Conservation (phyloP, 106 monocot species). For the Allium sativum region DNA sequence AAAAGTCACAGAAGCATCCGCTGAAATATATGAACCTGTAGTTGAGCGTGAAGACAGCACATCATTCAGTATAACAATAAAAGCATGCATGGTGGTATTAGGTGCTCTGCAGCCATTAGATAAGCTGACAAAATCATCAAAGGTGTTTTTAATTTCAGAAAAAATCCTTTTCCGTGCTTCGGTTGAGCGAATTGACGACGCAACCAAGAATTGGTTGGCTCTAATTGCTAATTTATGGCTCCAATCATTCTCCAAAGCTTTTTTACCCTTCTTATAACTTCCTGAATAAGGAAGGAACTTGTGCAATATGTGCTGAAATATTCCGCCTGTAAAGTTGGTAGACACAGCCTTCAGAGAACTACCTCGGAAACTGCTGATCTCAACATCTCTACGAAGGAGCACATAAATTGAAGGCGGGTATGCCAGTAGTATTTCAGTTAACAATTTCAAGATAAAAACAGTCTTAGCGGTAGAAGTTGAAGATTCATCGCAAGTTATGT, state of each 20-base stretch:
- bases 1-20: slow-evolving; percentile 93
- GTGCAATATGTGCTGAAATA: slow-evolving; percentile 85
- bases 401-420: slow-evolving; percentile 83
- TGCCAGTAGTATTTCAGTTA: slow-evolving; percentile 89
- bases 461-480: slow-evolving; percentile 79
- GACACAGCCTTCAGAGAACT: slow-evolving; percentile 18
- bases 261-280: slow-evolving; percentile 78
- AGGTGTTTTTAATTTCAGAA: slow-evolving; percentile 48
- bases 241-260: slow-evolving; percentile 75
- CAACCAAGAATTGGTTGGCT: slow-evolving; percentile 92
- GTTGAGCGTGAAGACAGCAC: slow-evolving; percentile 70
- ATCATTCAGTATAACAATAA: slow-evolving; percentile 94
- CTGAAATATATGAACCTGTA: slow-evolving; percentile 69
- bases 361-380: slow-evolving; percentile 41
- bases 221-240: slow-evolving; percentile 81
- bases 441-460: slow-evolving; percentile 81
- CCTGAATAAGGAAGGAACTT: slow-evolving; percentile 70
- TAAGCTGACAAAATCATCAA: slow-evolving; percentile 57
- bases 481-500: slow-evolving; percentile 48
- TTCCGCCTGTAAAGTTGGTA: slow-evolving; percentile 28
- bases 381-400: slow-evolving; percentile 78
- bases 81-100: slow-evolving; percentile 48
- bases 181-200: slow-evolving; percentile 74
- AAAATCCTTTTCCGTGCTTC: slow-evolving; percentile 87
- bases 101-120: slow-evolving; percentile 44